phyloP scores from a whole-genome alignment of 768 basidiomycete species.

The Mycena latifolia region DNA sequence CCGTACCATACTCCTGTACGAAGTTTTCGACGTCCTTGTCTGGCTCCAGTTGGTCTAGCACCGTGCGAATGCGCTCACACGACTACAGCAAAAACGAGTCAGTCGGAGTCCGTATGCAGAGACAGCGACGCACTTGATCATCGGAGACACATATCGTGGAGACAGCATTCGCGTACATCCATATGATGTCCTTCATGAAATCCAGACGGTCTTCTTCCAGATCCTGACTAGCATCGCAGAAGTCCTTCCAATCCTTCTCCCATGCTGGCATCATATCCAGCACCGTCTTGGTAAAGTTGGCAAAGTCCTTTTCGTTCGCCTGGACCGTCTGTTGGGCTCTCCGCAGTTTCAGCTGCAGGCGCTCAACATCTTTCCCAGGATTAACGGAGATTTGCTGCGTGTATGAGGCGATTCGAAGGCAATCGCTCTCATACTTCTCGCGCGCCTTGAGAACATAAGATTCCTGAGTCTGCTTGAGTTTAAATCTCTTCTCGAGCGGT shows the following conservation, averaged over 20 bases:
- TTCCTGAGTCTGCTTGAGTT: constrained; percentile 89
- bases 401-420: constrained; percentile 92
- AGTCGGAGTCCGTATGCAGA: constrained; percentile 9
- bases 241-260: constrained; percentile 95
- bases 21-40: constrained; percentile 93
- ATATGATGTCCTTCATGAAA: constrained; percentile 95
- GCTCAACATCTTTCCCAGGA: constrained; percentile 95
- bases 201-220: constrained; percentile 95
- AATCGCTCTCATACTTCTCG: constrained; percentile 95
- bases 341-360: constrained; percentile 87
- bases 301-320: constrained; percentile 92
- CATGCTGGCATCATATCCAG: constrained; percentile 86
- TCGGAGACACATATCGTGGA: constrained; percentile 95
- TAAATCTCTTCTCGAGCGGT: constrained; percentile 90
- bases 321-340: constrained; percentile 91
- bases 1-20: constrained; percentile 91
- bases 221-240: constrained; percentile 96
- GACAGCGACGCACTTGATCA: constrained; percentile 78
- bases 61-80: constrained; percentile 89
- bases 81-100: constrained; percentile 63
- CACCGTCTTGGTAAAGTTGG: constrained; percentile 85
- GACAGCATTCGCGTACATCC: constrained; percentile 95
- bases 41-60: constrained; percentile 91
- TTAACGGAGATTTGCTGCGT: constrained; percentile 92
- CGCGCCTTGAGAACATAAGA: constrained; percentile 88